Evolutionary conservation across 2,329 filamentous ascomycete species (phyloP).

Genomic region (Dactylellina leptospora): DNA sequence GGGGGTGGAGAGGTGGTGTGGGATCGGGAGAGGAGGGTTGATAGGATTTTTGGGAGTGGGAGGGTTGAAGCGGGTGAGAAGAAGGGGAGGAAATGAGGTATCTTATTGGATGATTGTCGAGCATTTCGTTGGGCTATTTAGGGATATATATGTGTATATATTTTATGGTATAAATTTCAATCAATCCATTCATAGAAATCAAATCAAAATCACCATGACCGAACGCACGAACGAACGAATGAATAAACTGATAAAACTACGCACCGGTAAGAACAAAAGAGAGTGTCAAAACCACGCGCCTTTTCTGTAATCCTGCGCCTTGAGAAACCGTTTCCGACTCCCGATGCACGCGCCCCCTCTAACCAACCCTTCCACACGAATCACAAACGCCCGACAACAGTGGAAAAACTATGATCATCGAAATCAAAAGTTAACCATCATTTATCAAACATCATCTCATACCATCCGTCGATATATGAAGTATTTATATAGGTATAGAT

Average conservation of each 20-base stretch:
- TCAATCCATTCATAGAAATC: not conserved
- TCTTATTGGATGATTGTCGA: no score
- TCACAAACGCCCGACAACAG: conserved; percentile 20
- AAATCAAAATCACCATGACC: not conserved
- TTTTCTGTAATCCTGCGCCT: conserved; percentile 34
- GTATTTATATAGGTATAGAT: no score
- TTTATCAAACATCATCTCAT: conserved; percentile 7
- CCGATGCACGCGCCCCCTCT: conserved; percentile 23
- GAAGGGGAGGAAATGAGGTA: conserved; percentile 30
- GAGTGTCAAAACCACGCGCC: conserved; percentile 21
- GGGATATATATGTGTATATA: no score
- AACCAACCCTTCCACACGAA: conserved; percentile 21
- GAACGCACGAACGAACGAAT: not conserved
- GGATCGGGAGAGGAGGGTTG: conserved; percentile 67
- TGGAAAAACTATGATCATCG: conserved; percentile 15
- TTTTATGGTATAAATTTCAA: no score
- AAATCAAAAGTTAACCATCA: not conserved
- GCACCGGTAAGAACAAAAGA: not conserved
- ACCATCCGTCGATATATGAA: no score
- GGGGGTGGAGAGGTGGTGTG: conserved; percentile 67
- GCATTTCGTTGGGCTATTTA: no score
- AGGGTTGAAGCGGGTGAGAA: conserved; percentile 3
- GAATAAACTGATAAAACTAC: not conserved
- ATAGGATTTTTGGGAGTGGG: conserved; percentile 69
- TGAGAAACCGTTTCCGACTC: conserved; percentile 17